Conservation (phyloP, 768 basidiomycete genomes). For the Lactifluus volemus region DNA sequence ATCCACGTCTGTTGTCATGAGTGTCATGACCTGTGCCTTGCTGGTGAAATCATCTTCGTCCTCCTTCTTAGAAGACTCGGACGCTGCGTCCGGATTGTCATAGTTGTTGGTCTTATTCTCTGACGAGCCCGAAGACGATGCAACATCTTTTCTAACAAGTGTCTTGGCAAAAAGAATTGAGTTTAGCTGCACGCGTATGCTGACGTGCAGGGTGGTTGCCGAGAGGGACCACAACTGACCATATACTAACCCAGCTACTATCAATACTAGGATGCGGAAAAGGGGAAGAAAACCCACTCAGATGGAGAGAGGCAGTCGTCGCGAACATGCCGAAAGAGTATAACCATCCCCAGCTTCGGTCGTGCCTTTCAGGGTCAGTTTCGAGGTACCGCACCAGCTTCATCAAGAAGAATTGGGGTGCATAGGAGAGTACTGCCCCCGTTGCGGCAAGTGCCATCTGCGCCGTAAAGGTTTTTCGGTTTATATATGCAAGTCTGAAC, state of each 20-base stretch:
- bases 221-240: conserved; percentile 66
- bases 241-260: conserved; percentile 34
- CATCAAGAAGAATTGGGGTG: conserved; percentile 50
- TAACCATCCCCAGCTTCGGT: conserved; percentile 68
- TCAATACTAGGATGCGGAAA: conserved; percentile 5
- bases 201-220: conserved; percentile 60
- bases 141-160: conserved; percentile 75
- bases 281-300: conserved; percentile 30
- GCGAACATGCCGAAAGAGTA: conserved; percentile 45
- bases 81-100: conserved; percentile 9
- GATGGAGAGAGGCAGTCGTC: conserved; percentile 34
- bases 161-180: conserved; percentile 83
- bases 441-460: conserved; percentile 45
- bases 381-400: conserved; percentile 58
- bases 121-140: conserved; percentile 42
- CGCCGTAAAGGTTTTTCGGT: conserved; percentile 32
- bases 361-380: conserved; percentile 43
- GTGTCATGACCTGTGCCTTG: conserved; percentile 79
- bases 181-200: conserved; percentile 69
- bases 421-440: conserved; percentile 57
- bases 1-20: conserved; percentile 94
- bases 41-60: conserved; percentile 38
- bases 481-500: conserved; percentile 54
- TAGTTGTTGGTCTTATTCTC: conserved; percentile 22
- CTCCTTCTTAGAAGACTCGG: conserved; percentile 40